A percentile compares a stretch with the other conserved stretches of the same genome.
Conservation (phyloP, 2,329 filamentous ascomycete genomes). For the Colletotrichum zoysiae region DNA sequence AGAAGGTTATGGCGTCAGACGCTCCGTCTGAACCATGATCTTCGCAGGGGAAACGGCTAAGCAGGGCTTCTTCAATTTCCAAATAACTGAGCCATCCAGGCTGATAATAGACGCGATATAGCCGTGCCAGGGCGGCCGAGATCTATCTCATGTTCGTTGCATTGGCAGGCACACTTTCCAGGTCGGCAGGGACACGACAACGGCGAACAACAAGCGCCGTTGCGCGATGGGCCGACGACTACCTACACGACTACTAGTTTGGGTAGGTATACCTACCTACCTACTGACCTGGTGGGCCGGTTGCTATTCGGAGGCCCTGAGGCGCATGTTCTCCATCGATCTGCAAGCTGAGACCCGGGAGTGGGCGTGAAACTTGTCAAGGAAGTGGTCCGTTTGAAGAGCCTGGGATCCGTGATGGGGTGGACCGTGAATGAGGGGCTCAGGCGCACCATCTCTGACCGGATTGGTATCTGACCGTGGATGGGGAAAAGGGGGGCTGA, state of each 20-base stretch:
- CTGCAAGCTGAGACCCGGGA: conserved; percentile 57
- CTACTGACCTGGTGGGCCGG: neutral
- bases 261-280: too few species aligned
- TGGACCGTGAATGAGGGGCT: conserved; percentile 40
- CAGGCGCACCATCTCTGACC: conserved; percentile 48
- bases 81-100: conserved; percentile 32
- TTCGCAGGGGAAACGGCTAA: conserved; percentile 51
- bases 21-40: conserved; percentile 57
- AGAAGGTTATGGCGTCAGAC: conserved; percentile 56
- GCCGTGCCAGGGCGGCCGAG: conserved; percentile 19
- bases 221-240: conserved; percentile 8
- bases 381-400: conserved; percentile 45
- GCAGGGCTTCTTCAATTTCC: conserved; percentile 45
- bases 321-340: conserved; percentile 52
- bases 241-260: neutral
- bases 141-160: conserved; percentile 30
- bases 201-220: conserved; percentile 19
- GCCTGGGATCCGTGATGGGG: conserved; percentile 40
- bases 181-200: conserved; percentile 11
- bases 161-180: conserved; percentile 25
- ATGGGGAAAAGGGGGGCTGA: conserved; percentile 22
- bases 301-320: conserved; percentile 40
- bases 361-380: conserved; percentile 56
- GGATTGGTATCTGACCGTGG: conserved; percentile 49
- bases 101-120: conserved; percentile 34